Conservation (phyloP, 345 rosid genomes). For the Sapria himalayana region DNA sequence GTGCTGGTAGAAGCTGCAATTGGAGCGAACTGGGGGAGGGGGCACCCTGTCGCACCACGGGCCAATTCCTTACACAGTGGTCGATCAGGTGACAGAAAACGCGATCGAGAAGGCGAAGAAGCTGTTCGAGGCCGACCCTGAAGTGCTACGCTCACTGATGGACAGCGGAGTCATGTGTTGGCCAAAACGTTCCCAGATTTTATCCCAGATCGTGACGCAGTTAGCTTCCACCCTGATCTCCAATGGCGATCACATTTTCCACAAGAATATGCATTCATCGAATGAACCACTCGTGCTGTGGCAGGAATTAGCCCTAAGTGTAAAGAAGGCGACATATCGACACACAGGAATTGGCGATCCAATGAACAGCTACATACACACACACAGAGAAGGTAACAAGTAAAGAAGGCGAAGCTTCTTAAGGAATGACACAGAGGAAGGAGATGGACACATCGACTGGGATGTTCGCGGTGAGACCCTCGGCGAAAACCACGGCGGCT, state of each 20-base stretch:
- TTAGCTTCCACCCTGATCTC: constrained; percentile 66
- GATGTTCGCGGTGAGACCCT: constrained; percentile 45
- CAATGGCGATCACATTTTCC: constrained; percentile 80
- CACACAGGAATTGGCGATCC: too few relatives aligned
- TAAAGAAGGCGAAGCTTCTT: too few relatives aligned
- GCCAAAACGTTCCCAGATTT: constrained; percentile 57
- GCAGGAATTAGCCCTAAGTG: constrained; percentile 58
- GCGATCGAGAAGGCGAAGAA: constrained; percentile 57
- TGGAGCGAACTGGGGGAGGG: constrained; percentile 99
- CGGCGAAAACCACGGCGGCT: constrained; percentile 31
- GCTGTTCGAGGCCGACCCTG: constrained; percentile 72
- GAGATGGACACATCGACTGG: constrained; percentile 86
- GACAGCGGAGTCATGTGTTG: constrained; percentile 72
- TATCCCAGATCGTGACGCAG: constrained; percentile 64
- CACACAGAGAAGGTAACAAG: too few relatives aligned
- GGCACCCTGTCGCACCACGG: constrained; percentile 50
- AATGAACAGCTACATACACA: neutral
- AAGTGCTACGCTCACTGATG: constrained; percentile 30
- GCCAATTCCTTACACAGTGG: constrained; percentile 68
- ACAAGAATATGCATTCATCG: constrained; percentile 80
- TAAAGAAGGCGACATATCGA: too few relatives aligned
- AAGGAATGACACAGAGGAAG: too few relatives aligned
- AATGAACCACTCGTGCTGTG: constrained; percentile 66
- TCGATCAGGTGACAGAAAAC: constrained; percentile 72
- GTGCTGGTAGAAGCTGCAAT: constrained; percentile 32